Conservation (phyloP, 2,329 filamentous ascomycete genomes). For the Ascosphaera pollenicola region DNA sequence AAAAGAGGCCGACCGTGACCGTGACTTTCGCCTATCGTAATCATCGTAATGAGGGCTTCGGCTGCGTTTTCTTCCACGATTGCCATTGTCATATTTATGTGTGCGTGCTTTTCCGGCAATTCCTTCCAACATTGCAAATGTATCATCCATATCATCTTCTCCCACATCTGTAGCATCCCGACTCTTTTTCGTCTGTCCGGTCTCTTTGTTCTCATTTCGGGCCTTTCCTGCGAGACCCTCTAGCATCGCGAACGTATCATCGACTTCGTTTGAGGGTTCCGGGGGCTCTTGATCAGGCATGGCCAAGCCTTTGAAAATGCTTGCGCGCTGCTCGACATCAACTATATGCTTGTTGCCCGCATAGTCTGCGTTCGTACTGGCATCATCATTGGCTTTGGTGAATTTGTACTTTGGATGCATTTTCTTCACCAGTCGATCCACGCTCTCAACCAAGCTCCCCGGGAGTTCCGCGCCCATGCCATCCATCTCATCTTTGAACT, state of each 20-base stretch:
- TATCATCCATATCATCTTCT: constrained; percentile 54
- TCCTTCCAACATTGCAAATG: constrained; percentile 73
- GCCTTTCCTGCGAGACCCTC: constrained; percentile 59
- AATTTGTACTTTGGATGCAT: constrained; percentile 80
- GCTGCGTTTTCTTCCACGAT: constrained; percentile 28
- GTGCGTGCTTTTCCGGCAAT: constrained; percentile 43
- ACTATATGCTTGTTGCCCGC: constrained; percentile 20
- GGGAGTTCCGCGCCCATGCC: constrained; percentile 67
- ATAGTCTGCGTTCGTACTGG: constrained; percentile 18
- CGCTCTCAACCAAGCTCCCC: constrained; percentile 66
- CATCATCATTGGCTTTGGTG: constrained; percentile 17
- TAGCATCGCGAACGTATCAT: constrained; percentile 56
- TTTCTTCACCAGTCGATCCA: constrained; percentile 69
- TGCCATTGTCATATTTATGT: constrained; percentile 14
- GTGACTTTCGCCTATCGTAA: constrained; percentile 20
- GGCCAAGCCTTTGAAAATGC: constrained; percentile 75
- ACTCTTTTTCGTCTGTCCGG: constrained; percentile 10
- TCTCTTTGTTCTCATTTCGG: constrained; percentile 12
- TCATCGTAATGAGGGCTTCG: constrained; percentile 29
- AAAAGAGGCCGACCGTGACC: constrained; percentile 10
- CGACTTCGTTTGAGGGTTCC: constrained; percentile 10
- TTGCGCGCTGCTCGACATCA: constrained; percentile 46
- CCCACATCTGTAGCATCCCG: constrained; percentile 25
- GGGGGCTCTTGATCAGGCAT: constrained; percentile 53
- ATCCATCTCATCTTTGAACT: constrained; percentile 53